Evolutionary conservation across 2,329 filamentous ascomycete species (phyloP), one percentile per base, ranked within the genome.

Genomic region (Madurella fahalii): DNA sequence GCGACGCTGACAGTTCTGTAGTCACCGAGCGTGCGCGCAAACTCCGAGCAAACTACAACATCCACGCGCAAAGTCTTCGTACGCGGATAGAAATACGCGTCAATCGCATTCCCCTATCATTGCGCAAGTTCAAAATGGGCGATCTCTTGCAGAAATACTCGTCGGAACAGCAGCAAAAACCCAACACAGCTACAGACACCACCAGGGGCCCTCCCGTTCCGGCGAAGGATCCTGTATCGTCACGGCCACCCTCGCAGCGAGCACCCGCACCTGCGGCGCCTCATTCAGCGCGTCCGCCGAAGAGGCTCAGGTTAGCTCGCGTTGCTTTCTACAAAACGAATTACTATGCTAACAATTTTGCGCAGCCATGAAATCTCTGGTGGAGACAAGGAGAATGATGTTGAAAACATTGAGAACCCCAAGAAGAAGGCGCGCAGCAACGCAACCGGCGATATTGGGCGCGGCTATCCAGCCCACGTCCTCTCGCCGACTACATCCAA

Each of bases 71-170:
- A 69, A 89, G 89, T 59, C 80, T 97, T 40, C 83, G 88, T 58
- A 86, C 90, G 57, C 86, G 93, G 58, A 86, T 99, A 50, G 92
- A 96, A 71, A 88, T 95, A 74, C 89, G 94, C 72, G 82, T 97
- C 69, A 96, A 96, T 68, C 86, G 94, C 51, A 94, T 97, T 50
- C 94, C 94, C 8, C 81, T 84, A 63, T 80, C 85, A 15, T 74
- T 96, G 59, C 85, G 93, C 56, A 89, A 87, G 66, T 79, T 84
- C 58, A 95, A 83, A 54, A 93, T 99, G 79, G 84, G 85, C 53
- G 92, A 96, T 43, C 77, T 97, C 9, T 69, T 92, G 12, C 67
- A 72, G 47, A 82, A 76, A 61, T 74, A 74, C 61, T 55, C 63
- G 13, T 56, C 71, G n/a, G 72, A 76, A 31, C 71, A 78, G 52